Conservation (phyloP, 2,329 filamentous ascomycete genomes). For the Aspergillus neotritici region DNA sequence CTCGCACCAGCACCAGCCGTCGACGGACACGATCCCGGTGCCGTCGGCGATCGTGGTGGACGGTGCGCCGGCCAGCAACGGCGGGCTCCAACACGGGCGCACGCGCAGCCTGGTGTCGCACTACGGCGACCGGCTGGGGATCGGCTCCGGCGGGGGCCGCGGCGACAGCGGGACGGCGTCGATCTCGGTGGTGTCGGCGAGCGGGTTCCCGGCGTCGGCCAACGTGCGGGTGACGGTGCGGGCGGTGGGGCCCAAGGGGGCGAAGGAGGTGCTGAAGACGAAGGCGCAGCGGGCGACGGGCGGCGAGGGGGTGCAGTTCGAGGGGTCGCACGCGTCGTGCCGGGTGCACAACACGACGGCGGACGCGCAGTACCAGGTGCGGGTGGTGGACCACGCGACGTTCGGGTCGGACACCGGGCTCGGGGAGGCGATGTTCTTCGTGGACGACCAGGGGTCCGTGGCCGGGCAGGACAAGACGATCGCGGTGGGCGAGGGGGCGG, state of each 20-base stretch:
- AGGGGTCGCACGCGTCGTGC: conserved; percentile 64
- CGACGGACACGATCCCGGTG: too few relatives aligned
- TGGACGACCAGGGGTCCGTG: conserved; percentile 70
- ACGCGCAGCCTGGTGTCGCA: conserved; percentile 46
- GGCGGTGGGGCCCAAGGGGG: conserved; percentile 59
- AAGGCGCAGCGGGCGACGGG: conserved; percentile 72
- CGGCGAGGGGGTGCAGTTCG: conserved; percentile 64
- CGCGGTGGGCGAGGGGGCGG: conserved; percentile 64
- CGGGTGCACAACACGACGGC: conserved; percentile 66
- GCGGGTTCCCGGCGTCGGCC: conserved; percentile 67
- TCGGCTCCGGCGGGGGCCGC: conserved; percentile 40
- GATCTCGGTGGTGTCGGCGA: conserved; percentile 73
- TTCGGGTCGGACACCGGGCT: conserved; percentile 79
- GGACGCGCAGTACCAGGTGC: conserved; percentile 78
- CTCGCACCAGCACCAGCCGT: neutral
- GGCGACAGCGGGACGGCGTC: conserved; percentile 68
- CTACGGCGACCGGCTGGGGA: conserved; percentile 48
- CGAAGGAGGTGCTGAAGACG: conserved; percentile 82
- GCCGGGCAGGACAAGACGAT: conserved; percentile 66
- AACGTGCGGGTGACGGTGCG: conserved; percentile 74
- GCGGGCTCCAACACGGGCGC: conserved; percentile 41
- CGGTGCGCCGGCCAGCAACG: conserved; percentile 16
- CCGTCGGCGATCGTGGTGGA: conserved; percentile 22
- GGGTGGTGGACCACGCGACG: conserved; percentile 77
- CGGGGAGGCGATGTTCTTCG: conserved; percentile 81